These are phyloP conservation scores for Alternaria arborescens DNA, from an alignment of 2,329 filamentous ascomycete genomes.

Conservation along the genomic window DNA sequence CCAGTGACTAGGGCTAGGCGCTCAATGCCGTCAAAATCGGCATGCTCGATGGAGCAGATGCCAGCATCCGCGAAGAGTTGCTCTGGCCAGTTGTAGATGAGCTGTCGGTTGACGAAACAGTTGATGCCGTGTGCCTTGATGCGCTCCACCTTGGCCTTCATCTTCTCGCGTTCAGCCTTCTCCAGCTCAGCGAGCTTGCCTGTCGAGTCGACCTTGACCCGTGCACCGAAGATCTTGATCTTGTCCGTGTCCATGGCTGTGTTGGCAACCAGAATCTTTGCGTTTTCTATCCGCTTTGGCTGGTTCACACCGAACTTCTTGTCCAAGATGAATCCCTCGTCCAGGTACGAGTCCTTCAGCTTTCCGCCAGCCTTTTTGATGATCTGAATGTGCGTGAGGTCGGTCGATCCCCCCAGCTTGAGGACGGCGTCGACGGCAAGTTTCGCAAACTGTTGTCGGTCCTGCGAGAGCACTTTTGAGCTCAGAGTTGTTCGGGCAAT, in stretches of 20 bases:
- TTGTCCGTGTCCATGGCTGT: constrained; percentile 99
- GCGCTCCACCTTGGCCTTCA: constrained; percentile 98
- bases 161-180: constrained; percentile 98
- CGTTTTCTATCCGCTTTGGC: constrained; percentile 95
- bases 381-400: constrained; percentile 97
- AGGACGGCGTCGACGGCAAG: constrained; percentile 92
- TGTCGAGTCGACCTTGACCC: constrained; percentile 95
- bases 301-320: constrained; percentile 99
- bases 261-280: constrained; percentile 97
- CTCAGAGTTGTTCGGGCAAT: constrained; percentile 96
- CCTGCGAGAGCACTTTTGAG: constrained; percentile 95
- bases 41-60: constrained; percentile 98
- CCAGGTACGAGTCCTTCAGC: constrained; percentile 95
- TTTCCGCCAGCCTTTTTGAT: constrained; percentile 99
- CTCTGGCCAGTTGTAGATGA: constrained; percentile 99
- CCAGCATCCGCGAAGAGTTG: constrained; percentile 98
- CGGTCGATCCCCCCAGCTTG: constrained; percentile 86
- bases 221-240: constrained; percentile 98
- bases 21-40: constrained; percentile 98
- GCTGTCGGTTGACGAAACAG: constrained; percentile 98
- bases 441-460: constrained; percentile 88
- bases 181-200: constrained; percentile 98
- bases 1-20: constrained; percentile 93
- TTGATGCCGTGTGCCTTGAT: constrained; percentile 99
- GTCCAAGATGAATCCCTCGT: constrained; percentile 97